Evolutionary conservation across 108 stramenopile species (phyloP).

Genomic region (Cyclotella cryptica): DNA sequence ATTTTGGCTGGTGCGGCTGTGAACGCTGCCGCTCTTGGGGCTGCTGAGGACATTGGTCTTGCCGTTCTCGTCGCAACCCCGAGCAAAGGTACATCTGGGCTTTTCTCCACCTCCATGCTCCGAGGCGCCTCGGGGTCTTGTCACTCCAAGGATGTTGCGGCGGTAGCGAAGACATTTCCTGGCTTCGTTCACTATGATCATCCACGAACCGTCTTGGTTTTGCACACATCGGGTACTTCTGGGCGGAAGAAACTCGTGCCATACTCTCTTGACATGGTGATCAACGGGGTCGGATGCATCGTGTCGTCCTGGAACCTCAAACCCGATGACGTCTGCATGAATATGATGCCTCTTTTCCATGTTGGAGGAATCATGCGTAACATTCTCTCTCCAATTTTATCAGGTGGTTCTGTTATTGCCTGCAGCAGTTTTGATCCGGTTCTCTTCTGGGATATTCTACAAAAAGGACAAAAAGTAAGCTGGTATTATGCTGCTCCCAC

Average conservation of each 20-base stretch:
- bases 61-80: not conserved
- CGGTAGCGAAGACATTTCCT: not conserved
- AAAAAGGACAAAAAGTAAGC: conserved; percentile 28
- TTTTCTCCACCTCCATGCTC: not conserved
- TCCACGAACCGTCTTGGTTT: conserved; percentile 46
- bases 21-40: not conserved
- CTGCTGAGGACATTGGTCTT: not conserved
- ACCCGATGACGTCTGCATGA: conserved; percentile 66
- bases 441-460: conserved; percentile 61
- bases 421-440: conserved; percentile 65
- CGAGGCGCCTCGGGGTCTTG: not conserved
- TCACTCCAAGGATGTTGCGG: not conserved
- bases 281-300: conserved; percentile 62
- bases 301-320: conserved; percentile 60
- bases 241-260: conserved; percentile 80
- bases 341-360: conserved; percentile 85
- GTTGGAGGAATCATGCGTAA: conserved; percentile 57
- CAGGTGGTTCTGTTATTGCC: conserved; percentile 67
- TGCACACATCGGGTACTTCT: conserved; percentile 80
- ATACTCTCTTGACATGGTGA: conserved; percentile 56
- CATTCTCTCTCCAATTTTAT: conserved; percentile 62
- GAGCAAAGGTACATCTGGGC: not conserved
- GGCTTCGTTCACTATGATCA: not conserved
- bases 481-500: conserved; percentile 87
- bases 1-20: not conserved